These are phyloP conservation scores for Aaosphaeria pasadenensis DNA, from an alignment of 2,329 filamentous ascomycete genomes.

Conservation along the genomic window DNA sequence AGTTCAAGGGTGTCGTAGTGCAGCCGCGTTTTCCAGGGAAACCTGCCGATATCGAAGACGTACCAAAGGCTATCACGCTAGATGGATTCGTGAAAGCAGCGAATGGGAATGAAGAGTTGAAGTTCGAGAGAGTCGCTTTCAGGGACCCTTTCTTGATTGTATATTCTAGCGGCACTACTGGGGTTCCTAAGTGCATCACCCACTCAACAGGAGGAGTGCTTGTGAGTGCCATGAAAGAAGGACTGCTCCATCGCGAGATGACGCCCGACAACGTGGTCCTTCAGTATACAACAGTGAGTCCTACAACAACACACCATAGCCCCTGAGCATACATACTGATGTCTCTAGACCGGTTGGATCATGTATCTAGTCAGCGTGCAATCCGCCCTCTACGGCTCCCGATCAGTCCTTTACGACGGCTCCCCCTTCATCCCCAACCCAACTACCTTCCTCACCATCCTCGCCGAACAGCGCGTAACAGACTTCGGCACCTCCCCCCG, in stretches of 20 bases:
- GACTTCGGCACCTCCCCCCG: conserved; percentile 73
- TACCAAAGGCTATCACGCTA: conserved; percentile 50
- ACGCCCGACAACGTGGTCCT: conserved; percentile 44
- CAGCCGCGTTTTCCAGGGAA: conserved; percentile 61
- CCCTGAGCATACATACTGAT: neutral
- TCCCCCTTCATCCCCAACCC: conserved; percentile 73
- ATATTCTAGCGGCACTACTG: conserved; percentile 78
- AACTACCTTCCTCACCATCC: conserved; percentile 59
- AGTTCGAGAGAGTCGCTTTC: conserved; percentile 64
- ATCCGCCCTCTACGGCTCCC: conserved; percentile 58
- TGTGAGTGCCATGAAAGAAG: conserved; percentile 61
- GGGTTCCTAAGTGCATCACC: conserved; percentile 81
- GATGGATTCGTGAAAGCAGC: conserved; percentile 41
- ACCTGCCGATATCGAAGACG: conserved; percentile 56
- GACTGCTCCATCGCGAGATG: conserved; percentile 49
- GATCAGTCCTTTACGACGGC: conserved; percentile 75
- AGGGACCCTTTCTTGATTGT: conserved; percentile 74
- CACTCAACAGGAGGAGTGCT: conserved; percentile 68
- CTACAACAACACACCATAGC: neutral
- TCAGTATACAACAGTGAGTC: conserved; percentile 56
- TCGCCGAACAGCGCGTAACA: conserved; percentile 64
- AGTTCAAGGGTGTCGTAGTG: conserved; percentile 63
- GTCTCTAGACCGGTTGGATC: conserved; percentile 60
- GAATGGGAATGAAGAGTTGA: conserved; percentile 38
- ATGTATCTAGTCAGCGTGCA: conserved; percentile 71